phyloP scores from a whole-genome alignment of 2,329 filamentous ascomycete genomes.

The Stachybotrys echinatus region DNA sequence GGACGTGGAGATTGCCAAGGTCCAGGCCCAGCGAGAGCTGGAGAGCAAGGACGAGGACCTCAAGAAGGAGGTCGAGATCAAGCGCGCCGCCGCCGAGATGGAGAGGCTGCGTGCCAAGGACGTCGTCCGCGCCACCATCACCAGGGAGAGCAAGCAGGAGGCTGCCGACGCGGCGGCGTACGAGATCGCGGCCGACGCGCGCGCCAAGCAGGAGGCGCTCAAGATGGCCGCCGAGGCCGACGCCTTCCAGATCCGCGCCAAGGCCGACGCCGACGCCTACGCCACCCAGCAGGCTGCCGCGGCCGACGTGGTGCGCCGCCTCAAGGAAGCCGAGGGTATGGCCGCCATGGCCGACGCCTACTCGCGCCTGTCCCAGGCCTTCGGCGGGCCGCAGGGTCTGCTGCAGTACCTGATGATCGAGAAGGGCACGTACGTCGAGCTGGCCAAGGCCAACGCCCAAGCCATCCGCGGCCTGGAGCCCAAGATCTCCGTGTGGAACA shows the following conservation, averaged over 20 bases:
- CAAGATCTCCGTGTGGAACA: constrained; percentile 91
- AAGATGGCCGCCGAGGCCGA: constrained; percentile 47
- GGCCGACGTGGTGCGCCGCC: constrained; percentile 52
- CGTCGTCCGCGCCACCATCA: constrained; percentile 71
- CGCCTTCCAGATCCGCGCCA: constrained; percentile 43
- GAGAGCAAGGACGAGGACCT: constrained; percentile 76
- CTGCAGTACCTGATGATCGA: constrained; percentile 87
- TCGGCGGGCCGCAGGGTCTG: constrained; percentile 73
- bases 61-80: constrained; percentile 70
- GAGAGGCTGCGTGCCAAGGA: constrained; percentile 73
- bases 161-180: constrained; percentile 62
- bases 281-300: constrained; percentile 47
- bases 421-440: constrained; percentile 69
- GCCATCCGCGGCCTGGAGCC: constrained; percentile 74
- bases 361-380: constrained; percentile 61
- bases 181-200: constrained; percentile 58
- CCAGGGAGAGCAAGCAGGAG: constrained; percentile 63
- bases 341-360: constrained; percentile 78
- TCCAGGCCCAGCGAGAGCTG: constrained; percentile 66
- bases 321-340: constrained; percentile 74
- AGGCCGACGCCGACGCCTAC: constrained; percentile 34
- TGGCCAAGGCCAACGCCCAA: constrained; percentile 71
- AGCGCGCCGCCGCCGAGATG: constrained; percentile 73
- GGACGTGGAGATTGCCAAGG: constrained; percentile 70
- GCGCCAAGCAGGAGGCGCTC: constrained; percentile 46